These are phyloP conservation scores for Aspergillus clavatus DNA, from an alignment of 2,329 filamentous ascomycete species.

Conservation along the genomic window DNA sequence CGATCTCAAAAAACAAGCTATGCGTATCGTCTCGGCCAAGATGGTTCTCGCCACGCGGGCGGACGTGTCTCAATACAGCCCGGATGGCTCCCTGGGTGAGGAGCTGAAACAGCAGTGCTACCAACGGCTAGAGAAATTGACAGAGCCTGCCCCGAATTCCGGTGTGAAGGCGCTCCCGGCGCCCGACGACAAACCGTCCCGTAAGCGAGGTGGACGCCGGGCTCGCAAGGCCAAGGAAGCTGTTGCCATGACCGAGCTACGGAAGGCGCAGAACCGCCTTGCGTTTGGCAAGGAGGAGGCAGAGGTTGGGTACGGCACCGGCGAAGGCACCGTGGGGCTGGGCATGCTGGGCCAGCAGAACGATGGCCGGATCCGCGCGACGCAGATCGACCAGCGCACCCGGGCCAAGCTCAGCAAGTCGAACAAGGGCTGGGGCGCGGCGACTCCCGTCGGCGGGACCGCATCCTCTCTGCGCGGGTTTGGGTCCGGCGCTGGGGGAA, in stretches of 20 bases:
- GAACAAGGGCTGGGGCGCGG: conserved; percentile 87
- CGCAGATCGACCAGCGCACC: conserved; percentile 89
- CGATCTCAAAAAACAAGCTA: conserved; percentile 86
- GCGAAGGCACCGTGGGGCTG: conserved; percentile 78
- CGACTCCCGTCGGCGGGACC: conserved; percentile 54
- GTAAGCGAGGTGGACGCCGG: conserved; percentile 85
- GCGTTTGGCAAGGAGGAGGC: conserved; percentile 93
- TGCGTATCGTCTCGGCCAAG: conserved; percentile 91
- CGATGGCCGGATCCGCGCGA: conserved; percentile 79
- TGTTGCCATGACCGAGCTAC: conserved; percentile 90
- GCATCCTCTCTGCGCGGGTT: conserved; percentile 81
- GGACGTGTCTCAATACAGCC: conserved; percentile 75
- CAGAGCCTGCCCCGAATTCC: conserved; percentile 85
- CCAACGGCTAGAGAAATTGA: conserved; percentile 84
- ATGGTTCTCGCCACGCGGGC: conserved; percentile 88
- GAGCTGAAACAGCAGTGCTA: conserved; percentile 77
- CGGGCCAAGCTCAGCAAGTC: conserved; percentile 90
- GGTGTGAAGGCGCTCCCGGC: conserved; percentile 80
- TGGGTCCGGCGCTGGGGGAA: conserved; percentile 60
- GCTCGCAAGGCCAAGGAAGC: conserved; percentile 95
- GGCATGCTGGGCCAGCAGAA: conserved; percentile 92
- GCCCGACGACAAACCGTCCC: conserved; percentile 88
- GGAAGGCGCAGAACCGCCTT: conserved; percentile 94
- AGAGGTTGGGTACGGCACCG: conserved; percentile 84
- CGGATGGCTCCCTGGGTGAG: conserved; percentile 77